Evolutionary conservation across 2,329 filamentous ascomycete species (phyloP).

Genomic region (Fusarium sp.): DNA sequence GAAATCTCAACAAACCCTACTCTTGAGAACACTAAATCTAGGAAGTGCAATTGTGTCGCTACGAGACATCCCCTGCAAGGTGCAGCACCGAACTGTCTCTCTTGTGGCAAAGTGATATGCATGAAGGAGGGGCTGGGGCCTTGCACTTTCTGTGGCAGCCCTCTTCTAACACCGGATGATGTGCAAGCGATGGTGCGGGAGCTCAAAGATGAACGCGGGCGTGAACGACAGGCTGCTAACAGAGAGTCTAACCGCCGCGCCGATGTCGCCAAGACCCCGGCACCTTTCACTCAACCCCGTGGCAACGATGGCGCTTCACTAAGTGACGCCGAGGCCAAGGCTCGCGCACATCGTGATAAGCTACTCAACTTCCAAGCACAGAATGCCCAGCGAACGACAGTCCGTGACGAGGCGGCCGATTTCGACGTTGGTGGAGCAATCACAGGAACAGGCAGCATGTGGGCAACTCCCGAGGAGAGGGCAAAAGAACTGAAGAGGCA

Average conservation of each 20-base stretch:
- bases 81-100: slow-evolving; percentile 93
- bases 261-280: slow-evolving; percentile 72
- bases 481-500: slow-evolving; percentile 87
- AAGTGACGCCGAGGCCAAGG: slow-evolving; percentile 73
- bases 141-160: slow-evolving; percentile 87
- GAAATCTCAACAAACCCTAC: slow-evolving; percentile 93
- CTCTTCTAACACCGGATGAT: slow-evolving; percentile 78
- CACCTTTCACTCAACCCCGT: slow-evolving; percentile 69
- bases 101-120: slow-evolving; percentile 95
- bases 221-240: slow-evolving; percentile 86
- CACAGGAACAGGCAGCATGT: slow-evolving; percentile 69
- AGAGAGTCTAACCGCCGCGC: slow-evolving; percentile 76
- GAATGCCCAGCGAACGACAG: slow-evolving; percentile 84
- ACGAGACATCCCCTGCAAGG: slow-evolving; percentile 87
- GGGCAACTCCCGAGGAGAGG: slow-evolving; percentile 86
- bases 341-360: slow-evolving; percentile 83
- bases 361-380: slow-evolving; percentile 86
- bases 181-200: slow-evolving; percentile 88
- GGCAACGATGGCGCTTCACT: slow-evolving; percentile 54
- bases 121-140: slow-evolving; percentile 93
- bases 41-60: slow-evolving; percentile 89
- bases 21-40: slow-evolving; percentile 66
- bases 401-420: slow-evolving; percentile 84
- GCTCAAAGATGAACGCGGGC: slow-evolving; percentile 85
- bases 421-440: slow-evolving; percentile 66